Evolutionary conservation across 306 rosid species (phyloP).

Genomic region (Gillenia trifoliata): DNA sequence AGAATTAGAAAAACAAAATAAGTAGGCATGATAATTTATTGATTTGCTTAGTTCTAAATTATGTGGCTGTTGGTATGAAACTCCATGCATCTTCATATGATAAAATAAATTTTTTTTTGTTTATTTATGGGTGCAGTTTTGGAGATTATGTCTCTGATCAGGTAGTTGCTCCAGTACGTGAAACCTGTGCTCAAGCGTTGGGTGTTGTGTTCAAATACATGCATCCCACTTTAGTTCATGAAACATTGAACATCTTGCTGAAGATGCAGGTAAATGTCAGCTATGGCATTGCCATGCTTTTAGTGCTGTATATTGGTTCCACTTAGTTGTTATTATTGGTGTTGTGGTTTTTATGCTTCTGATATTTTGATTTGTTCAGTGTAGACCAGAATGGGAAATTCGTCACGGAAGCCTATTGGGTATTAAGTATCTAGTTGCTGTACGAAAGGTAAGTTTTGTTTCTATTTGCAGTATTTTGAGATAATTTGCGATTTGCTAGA

Average conservation of each 20-base stretch:
- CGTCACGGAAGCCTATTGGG: constrained; percentile 98
- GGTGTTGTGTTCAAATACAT: constrained; percentile 91
- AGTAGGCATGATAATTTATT: not conserved
- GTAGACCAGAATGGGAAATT: constrained; percentile 99
- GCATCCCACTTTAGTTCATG: constrained; percentile 78
- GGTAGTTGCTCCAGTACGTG: constrained; percentile 99
- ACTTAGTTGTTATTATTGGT: not conserved
- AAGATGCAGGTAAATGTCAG: constrained; percentile 82
- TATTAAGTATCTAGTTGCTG: constrained; percentile 91
- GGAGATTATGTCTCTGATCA: constrained; percentile 99
- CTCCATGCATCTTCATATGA: not conserved
- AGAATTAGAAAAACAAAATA: not conserved
- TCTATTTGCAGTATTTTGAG: constrained; percentile 8
- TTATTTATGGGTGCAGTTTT: constrained; percentile 59
- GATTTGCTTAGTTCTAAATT: constrained; percentile 3
- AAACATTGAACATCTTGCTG: constrained; percentile 85
- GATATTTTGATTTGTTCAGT: constrained; percentile 64
- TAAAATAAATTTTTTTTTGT: not conserved
- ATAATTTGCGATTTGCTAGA: not conserved
- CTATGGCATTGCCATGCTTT: constrained; percentile 21
- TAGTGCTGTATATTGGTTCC: constrained; percentile 15
- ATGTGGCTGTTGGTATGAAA: not conserved
- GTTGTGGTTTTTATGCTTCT: constrained; percentile 38
- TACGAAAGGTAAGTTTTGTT: constrained; percentile 64
- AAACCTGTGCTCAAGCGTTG: constrained; percentile 96